phyloP scores from a whole-genome alignment of 2,329 filamentous ascomycete species.

The Fusarium irregulare region DNA sequence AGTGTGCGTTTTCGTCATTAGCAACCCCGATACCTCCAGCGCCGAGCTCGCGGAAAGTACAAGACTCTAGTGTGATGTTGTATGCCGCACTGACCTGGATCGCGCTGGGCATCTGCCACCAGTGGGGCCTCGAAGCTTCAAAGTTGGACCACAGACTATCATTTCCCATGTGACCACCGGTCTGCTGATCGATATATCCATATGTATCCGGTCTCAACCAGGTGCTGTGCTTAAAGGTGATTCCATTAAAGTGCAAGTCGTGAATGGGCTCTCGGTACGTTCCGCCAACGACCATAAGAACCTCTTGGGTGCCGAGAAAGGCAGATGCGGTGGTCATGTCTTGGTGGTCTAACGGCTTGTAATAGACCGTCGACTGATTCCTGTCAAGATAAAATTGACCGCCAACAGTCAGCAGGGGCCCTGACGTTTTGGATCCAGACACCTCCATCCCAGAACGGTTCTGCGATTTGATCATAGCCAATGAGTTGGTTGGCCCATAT shows the following conservation, averaged over 20 bases:
- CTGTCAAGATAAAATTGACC: conserved; percentile 8
- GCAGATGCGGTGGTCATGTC: background rate
- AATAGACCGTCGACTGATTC: background rate
- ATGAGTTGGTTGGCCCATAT: conserved; percentile 16
- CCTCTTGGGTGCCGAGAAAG: background rate
- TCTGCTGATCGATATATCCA: conserved; percentile 6
- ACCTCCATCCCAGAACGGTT: conserved; percentile 13
- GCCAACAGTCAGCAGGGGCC: background rate
- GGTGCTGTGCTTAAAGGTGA: conserved; percentile 7
- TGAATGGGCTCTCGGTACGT: background rate
- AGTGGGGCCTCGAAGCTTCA: conserved; percentile 5
- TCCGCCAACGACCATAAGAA: background rate
- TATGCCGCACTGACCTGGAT: background rate
- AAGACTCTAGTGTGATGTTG: background rate
- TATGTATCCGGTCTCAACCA: background rate
- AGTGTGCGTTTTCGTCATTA: conserved; percentile 1
- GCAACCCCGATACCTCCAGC: conserved; percentile 6
- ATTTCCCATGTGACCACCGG: conserved; percentile 6
- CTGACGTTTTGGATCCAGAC: conserved; percentile 7
- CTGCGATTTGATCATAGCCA: conserved; percentile 6
- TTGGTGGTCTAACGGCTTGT: background rate
- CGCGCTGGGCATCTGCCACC: conserved; percentile 18
- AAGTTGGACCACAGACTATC: background rate
- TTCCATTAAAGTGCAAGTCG: background rate
- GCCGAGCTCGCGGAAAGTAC: conserved; percentile 6